Base-by-base conservation (phyloP, 1,284 basidiomycete genomes). In the Tilletia caries region DNA sequence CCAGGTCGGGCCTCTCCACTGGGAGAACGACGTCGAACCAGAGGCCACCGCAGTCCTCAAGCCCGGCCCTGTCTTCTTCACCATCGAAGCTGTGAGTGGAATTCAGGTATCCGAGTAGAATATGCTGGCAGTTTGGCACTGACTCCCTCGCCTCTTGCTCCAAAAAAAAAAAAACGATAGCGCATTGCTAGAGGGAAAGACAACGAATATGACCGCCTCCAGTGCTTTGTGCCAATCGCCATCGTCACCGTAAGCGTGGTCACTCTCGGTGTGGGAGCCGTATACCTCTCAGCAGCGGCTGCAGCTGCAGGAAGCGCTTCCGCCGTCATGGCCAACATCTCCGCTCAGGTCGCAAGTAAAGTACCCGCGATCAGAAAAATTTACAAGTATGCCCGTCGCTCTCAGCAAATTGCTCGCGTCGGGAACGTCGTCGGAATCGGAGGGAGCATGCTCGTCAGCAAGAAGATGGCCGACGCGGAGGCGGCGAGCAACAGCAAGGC, bases 1-100 rank as follows among this genome's bases (percentile, higher is more conserved):
- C 65, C 78, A 79, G 58, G 70, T 79, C 3, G 78, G 77, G 8
- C 78, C 78, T 15, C 62, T 79, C 5, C 74, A 79, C 68, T 79
- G 75, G 73, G 70, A 71, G 66, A 79, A 78, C 66, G 72, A 70
- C 3, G 73, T 78, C 2, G 69, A 64, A 3, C 74, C 76, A 29
- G 68, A 72, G n/a, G 25, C 13, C 12, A 54, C 52, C 1, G 76
- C 75, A 2, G 70, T 70, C 4, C 69, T 78, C 70, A 69, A 75
- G 33, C 69, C 71, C 3, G 78, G 78, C 25, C 64, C 65, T 4
- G 78, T 78, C 12, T 79, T 75, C 75, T 79, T 79, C 69, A 79
- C 78, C 58, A 73, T 79, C 37, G 73, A 79, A 65, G 78, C 77
- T 3, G 37, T 41, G 37, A 41, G 37, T 3, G 68, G 75, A 15